Base-by-base conservation (phyloP, 2,329 filamentous ascomycete genomes). In the Arthroderma sp. region DNA sequence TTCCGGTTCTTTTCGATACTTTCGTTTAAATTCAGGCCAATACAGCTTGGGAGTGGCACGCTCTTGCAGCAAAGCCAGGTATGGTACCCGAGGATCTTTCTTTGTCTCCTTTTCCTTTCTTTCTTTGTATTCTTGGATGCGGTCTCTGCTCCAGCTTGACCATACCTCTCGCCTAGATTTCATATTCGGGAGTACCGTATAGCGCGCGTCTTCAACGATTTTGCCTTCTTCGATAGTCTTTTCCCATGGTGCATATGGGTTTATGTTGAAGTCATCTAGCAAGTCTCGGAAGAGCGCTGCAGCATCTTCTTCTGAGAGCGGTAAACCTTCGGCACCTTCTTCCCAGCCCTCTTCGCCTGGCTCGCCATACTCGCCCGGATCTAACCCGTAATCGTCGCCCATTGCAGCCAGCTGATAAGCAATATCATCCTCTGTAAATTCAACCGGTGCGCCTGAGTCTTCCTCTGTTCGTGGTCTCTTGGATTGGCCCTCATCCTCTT, bases 1-100 rank as follows among this genome's bases (percentile, higher is more conserved):
- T 43, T 80, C 75, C 0, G 75, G 63, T 51, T 94, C 87, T 52
- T 83, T 88, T 52, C 82, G 83, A 64, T 79, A 91, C 60, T 95
- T 98, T 31, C 91, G 74, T 55, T 85, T 86, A 65, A 98, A 98
- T 60, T 98, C 91, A 0, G 85, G 82, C 91, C 91, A 98, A 70
- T 94, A 98, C 1, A 98, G 73, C 65, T 94, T 96, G 0, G 85
- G 82, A 0, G 81, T 91, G 0, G 88, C 89, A 53, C 86, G 77
- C 40, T 81, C 77, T 50, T 89, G 79, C 29, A 98, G 69, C 50
- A 98, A 83, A 0, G 76, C 74, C 48, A 96, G 67, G 61, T 93
- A 98, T 1, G 81, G 78, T 51, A 94, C 82, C 39, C 75, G 73
- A 1, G 91, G 89, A 56, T 96, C 87, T 51, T 78, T 77, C 67